Evolutionary conservation across 805 yeast genomes (phyloP).

Genomic region (Jamesozyma gamospora): DNA sequence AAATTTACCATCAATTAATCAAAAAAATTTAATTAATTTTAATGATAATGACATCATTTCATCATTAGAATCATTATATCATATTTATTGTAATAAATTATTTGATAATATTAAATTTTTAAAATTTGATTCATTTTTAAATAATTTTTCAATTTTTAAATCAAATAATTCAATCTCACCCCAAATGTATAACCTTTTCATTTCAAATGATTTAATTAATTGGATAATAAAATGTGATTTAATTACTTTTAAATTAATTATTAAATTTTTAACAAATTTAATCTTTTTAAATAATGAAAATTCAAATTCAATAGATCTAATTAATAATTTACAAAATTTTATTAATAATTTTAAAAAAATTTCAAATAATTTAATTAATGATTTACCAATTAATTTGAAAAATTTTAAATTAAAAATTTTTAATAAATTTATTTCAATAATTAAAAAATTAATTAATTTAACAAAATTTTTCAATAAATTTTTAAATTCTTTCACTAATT

Average conservation of each 20-base stretch:
- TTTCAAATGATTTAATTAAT: slow-evolving; percentile 36
- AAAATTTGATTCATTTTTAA: slow-evolving; percentile 52
- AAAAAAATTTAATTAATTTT: slow-evolving; percentile 28
- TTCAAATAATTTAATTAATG: slow-evolving; percentile 31
- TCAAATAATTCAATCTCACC: slow-evolving; percentile 44
- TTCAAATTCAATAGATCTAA: slow-evolving; percentile 19
- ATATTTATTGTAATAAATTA: slow-evolving; percentile 51
- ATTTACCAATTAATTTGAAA: slow-evolving; percentile 42
- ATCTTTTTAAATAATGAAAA: slow-evolving; percentile 34
- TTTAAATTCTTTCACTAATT: slow-evolving; percentile 38
- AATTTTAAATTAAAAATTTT: slow-evolving; percentile 43
- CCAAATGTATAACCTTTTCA: slow-evolving; percentile 51
- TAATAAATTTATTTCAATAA: slow-evolving; percentile 40
- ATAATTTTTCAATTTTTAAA: slow-evolving; percentile 43
- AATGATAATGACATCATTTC: slow-evolving; percentile 42
- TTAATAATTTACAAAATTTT: slow-evolving; percentile 45
- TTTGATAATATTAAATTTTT: slow-evolving; percentile 59
- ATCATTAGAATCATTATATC: slow-evolving; percentile 52
- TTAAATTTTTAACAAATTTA: slow-evolving; percentile 53
- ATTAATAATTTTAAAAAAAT: slow-evolving; percentile 40
- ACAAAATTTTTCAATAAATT: slow-evolving; percentile 42
- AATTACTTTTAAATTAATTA: slow-evolving; percentile 44
- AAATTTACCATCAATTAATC: slow-evolving; percentile 32
- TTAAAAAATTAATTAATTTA: slow-evolving; percentile 45
- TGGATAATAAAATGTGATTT: slow-evolving; percentile 68